phyloP scores from a whole-genome alignment of 352 stramenopile genomes.

The Phytophthora ohioensis region DNA sequence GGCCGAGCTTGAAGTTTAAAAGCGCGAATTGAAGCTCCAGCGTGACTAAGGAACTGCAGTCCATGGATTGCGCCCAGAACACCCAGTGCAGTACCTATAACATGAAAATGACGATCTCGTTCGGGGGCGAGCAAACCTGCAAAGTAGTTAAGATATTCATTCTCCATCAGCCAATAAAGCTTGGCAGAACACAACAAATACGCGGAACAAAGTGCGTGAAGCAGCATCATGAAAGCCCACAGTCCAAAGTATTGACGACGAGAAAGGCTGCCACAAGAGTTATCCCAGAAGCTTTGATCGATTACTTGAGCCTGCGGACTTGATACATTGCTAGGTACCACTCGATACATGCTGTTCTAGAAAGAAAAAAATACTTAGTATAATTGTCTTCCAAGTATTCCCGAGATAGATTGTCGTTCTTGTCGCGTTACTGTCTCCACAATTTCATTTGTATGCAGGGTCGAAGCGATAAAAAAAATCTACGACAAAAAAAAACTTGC shows the following conservation, averaged over 20 bases:
- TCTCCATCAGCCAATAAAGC: constrained; percentile 44
- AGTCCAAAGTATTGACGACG: constrained; percentile 22
- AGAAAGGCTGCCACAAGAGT: neutral
- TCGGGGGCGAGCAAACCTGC: constrained; percentile 30
- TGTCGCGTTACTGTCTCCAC: no score
- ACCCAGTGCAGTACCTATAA: constrained; percentile 21
- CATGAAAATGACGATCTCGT: constrained; percentile 27
- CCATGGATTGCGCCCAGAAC: constrained; percentile 21
- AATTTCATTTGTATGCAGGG: no score
- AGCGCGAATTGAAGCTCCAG: constrained; percentile 2
- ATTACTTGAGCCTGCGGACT: constrained; percentile 10
- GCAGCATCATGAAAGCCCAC: constrained; percentile 20
- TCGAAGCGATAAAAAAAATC: no score
- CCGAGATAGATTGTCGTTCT: no score
- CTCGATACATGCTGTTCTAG: constrained; percentile 3
- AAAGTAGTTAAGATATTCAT: constrained; percentile 53
- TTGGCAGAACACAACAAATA: constrained; percentile 34
- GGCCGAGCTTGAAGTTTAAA: neutral
- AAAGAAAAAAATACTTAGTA: no score
- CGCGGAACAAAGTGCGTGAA: constrained; percentile 25
- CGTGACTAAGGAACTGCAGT: constrained; percentile 17
- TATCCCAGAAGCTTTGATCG: neutral
- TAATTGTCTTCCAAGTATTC: neutral
- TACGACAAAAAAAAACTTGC: no score
- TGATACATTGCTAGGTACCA: neutral